Base-by-base conservation (phyloP, 768 basidiomycete genomes). In the Psilocybe cubensis region DNA sequence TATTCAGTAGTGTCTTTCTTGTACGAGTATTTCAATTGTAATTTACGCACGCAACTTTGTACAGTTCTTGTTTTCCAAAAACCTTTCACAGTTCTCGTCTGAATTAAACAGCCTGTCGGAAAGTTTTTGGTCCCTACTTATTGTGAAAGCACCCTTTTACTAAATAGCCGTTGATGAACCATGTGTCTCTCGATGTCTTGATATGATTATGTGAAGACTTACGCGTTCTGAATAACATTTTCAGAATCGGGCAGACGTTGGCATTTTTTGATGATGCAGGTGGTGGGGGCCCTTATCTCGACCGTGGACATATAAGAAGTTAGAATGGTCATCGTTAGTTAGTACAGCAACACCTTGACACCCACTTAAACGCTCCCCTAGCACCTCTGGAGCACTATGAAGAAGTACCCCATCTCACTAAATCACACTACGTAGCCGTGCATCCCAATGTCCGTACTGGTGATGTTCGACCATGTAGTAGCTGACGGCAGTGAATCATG, bases 361-460 rank as follows among this genome's bases (percentile, higher is more conserved):
- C 31, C 31, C n/a, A 38, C 35, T 38, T 38, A 4, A 17, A 38
- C n/a, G 4, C 8, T 2, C 35, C n/a, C 12, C 8, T 38, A 9
- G 35, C 14, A 6, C 14, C 14, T 38, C 12, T 38, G 31, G 31
- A 33, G 31, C 31, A 41, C 10, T 23, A 14, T 52, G 25, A 33
- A 7, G 18, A 8, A 43, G 11, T 4, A 28, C 48, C 35, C 29
- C 42, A 31, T 29, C 29, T 38, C 50, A 21, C 44, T 44, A 18
- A 10, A 41, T 49, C 38, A 51, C 41, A 63, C 65, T 66, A 66
- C 63, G 66, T 66, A 66, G 66, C 63, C 66, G 62, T 66, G 66
- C 62, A 64, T 64, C 61, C 66, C 66, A 56, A 59, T 52, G 44
- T 23, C 52, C 50, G 56, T 38, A 38, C 14, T 59, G 59, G 29